Percentiles rank a stretch among this genome's conserved stretches.
phyloP scores from a whole-genome alignment of 2,329 filamentous ascomycete species.

The Hypoxylon sp. region DNA sequence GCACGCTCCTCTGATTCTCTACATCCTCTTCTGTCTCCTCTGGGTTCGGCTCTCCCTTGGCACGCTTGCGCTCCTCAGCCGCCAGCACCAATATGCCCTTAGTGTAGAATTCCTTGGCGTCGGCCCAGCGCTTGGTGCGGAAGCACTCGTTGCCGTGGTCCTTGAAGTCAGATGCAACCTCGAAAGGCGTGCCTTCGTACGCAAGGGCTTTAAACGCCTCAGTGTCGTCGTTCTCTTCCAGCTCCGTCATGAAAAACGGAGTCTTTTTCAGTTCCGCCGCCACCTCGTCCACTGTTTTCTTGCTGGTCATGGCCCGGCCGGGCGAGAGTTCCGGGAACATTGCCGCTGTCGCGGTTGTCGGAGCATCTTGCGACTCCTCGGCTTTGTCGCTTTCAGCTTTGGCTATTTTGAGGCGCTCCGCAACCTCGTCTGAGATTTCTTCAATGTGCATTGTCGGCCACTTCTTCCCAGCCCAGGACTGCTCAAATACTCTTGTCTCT shows the following conservation, averaged over 20 bases:
- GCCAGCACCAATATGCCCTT: slow-evolving; percentile 84
- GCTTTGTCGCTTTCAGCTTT: slow-evolving; percentile 44
- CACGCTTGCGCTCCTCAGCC: slow-evolving; percentile 72
- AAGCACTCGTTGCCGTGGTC: slow-evolving; percentile 94
- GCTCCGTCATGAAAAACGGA: slow-evolving; percentile 95
- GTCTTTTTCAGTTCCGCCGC: slow-evolving; percentile 71
- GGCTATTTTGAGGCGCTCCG: slow-evolving; percentile 58
- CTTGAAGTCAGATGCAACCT: slow-evolving; percentile 88
- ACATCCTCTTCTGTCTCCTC: slow-evolving; percentile 65
- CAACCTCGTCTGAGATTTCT: slow-evolving; percentile 59
- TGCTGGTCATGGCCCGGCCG: slow-evolving; percentile 57
- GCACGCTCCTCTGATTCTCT: slow-evolving; percentile 68
- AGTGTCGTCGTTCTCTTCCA: slow-evolving; percentile 86
- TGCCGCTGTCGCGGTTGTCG: slow-evolving; percentile 32
- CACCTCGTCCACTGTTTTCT: slow-evolving; percentile 70
- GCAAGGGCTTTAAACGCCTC: slow-evolving; percentile 91
- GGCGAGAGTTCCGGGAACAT: slow-evolving; percentile 64
- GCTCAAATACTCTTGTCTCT: neutral
- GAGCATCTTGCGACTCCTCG: slow-evolving; percentile 36
- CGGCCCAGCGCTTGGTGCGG: slow-evolving; percentile 77
- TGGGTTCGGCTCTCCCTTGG: slow-evolving; percentile 53
- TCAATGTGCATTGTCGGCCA: slow-evolving; percentile 57
- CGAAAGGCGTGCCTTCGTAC: slow-evolving; percentile 90
- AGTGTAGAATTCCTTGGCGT: slow-evolving; percentile 92
- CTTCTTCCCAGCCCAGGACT: neutral